Evolutionary conservation across 2,329 filamentous ascomycete species (phyloP).

Genomic region (Neofusicoccum parvum): DNA sequence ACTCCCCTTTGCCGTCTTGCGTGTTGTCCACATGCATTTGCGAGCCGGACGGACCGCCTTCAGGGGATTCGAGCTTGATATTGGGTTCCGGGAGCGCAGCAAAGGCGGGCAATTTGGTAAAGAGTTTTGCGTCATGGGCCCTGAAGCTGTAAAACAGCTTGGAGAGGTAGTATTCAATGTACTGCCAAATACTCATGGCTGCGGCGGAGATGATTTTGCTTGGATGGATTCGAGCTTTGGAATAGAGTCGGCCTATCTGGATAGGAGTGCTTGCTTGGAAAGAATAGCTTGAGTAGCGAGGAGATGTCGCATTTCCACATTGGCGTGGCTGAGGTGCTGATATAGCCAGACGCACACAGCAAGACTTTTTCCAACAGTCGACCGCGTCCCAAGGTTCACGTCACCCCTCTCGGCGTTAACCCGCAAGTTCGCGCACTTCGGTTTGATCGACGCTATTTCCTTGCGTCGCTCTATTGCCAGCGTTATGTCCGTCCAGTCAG

Average conservation of each 20-base stretch:
- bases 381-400: too few species aligned
- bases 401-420: too few species aligned
- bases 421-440: too few species aligned
- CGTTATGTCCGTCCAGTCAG: not conserved
- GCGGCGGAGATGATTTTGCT: not conserved
- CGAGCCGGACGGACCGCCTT: constrained; percentile 43
- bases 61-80: constrained; percentile 44
- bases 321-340: too few species aligned
- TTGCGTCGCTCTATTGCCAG: not conserved
- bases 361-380: too few species aligned
- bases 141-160: not conserved
- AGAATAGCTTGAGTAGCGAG: too few species aligned
- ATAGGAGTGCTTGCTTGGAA: not conserved
- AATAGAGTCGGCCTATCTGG: not conserved
- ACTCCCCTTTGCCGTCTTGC: constrained; percentile 15
- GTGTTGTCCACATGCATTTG: constrained; percentile 44
- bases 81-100: constrained; percentile 37
- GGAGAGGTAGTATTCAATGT: constrained; percentile 12
- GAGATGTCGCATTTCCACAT: too few species aligned
- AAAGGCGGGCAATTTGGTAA: constrained; percentile 34
- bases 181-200: not conserved
- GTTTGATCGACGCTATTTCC: too few species aligned
- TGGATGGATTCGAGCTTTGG: too few species aligned
- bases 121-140: constrained; percentile 8
- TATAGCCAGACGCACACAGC: too few species aligned